Evolutionary conservation across 306 rosid genomes (phyloP), one percentile per base, ranked within the genome.

Genomic region (Prunus mira): DNA sequence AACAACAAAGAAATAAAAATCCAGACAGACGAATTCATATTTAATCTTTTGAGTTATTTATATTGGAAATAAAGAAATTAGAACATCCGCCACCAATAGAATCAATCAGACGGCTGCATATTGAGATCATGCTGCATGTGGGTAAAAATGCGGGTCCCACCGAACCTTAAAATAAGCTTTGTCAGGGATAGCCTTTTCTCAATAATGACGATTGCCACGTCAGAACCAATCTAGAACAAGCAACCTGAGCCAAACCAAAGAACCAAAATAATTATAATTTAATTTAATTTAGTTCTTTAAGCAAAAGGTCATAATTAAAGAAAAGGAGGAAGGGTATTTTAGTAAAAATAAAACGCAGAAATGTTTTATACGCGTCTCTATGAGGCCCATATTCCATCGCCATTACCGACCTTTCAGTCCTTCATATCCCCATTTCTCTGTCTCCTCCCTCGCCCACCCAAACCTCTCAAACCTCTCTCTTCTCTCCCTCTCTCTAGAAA

Each of bases 371-470:
- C 91, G 96, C 96, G 97, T 89, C 92, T 87, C 84, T 71, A 79
- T 83, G 90, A 89, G 91, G 92, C 88, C 92, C 92, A 88, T 88
- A 90, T 87, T 82, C 73, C 63, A 78, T 87, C 79, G 74, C 87
- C 94, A 81, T 90, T 89, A 75, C 90, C 91, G 86, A 87, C 97
- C 89, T 75, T 75, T 69, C 84, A 32, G 63, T 77, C 60, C 92
- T 87, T 86, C 88, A 83, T 78, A 90, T 86, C 63, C 70, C 82
- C 82, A 12, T 63, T 56, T 81, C 74, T 65, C 74, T 73, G 77
- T 77, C 80, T 65, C 47, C 58, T 3, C 25, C 46, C 63, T 45
- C 65, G 20, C 81, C 71, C 45, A 27, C 18, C 20, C 72, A 49
- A 49, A 18, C 52, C 38, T 43, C 47, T 45, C 72, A 32, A 32